Evolutionary conservation across 352 stramenopile genomes (phyloP).

Genomic region (Globisporangium viniferum): DNA sequence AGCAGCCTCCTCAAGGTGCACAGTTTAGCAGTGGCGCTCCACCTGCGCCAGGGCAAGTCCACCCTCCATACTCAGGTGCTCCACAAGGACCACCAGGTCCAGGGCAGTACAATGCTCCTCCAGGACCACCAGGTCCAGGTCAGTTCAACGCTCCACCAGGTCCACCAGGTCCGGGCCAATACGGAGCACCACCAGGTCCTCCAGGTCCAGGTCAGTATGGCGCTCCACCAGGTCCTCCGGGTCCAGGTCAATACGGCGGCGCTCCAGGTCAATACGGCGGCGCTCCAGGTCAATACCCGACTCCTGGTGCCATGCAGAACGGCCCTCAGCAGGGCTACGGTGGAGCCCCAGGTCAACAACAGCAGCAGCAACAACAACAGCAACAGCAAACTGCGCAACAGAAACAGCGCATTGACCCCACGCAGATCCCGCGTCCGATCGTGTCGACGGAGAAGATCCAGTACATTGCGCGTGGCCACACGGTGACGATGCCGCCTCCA

Average conservation of each 20-base stretch:
- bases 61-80: constrained; percentile 14
- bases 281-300: constrained; percentile 14
- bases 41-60: constrained; percentile 8
- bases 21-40: constrained; percentile 8
- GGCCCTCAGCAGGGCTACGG: constrained; percentile 13
- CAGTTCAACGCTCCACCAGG: neutral
- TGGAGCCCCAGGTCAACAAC: constrained; percentile 14
- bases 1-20: constrained; percentile 9
- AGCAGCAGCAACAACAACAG: constrained; percentile 27
- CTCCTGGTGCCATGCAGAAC: constrained; percentile 13
- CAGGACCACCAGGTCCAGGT: neutral
- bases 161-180: neutral
- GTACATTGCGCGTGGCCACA: constrained; percentile 79
- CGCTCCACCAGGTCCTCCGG: constrained; percentile 5
- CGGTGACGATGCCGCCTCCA: constrained; percentile 74
- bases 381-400: constrained; percentile 42
- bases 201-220: constrained; percentile 21
- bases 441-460: constrained; percentile 61
- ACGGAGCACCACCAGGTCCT: neutral
- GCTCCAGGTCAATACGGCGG: constrained; percentile 9
- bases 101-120: constrained; percentile 11
- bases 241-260: no score
- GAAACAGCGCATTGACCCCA: constrained; percentile 84
- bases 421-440: constrained; percentile 81
- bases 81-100: constrained; percentile 15